Percentiles rank a stretch among this genome's conserved stretches.
Conservation (phyloP, 2,329 filamentous ascomycete genomes). For the Diaporthe eres region DNA sequence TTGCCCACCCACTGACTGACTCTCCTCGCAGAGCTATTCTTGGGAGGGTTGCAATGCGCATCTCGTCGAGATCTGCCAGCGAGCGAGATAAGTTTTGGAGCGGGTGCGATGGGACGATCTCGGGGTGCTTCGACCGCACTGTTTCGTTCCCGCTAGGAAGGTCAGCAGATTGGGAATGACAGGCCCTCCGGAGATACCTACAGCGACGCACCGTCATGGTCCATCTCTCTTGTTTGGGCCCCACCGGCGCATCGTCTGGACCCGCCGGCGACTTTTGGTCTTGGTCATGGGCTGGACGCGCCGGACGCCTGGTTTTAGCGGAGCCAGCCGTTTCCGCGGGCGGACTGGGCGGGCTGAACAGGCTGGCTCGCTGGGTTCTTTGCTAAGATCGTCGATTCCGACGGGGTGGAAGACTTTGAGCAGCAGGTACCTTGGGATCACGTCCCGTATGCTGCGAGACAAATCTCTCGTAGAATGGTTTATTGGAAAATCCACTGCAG, state of each 20-base stretch:
- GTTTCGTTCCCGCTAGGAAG: not conserved
- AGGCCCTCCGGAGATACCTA: slow-evolving; percentile 31
- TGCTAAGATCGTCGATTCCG: slow-evolving; percentile 9
- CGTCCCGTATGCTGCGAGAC: not conserved
- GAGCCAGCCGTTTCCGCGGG: slow-evolving; percentile 21
- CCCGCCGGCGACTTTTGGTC: not conserved
- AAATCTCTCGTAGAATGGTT: slow-evolving; percentile 3
- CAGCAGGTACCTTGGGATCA: not conserved
- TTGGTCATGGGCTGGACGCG: slow-evolving; percentile 1
- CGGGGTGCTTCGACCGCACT: not conserved
- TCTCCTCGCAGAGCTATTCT: slow-evolving; percentile 4
- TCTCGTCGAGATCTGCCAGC: slow-evolving; percentile 17
- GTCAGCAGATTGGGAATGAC: slow-evolving; percentile 20
- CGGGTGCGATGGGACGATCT: slow-evolving; percentile 25
- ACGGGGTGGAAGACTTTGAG: not conserved
- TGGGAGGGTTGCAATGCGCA: slow-evolving; percentile 15
- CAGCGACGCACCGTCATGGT: slow-evolving; percentile 15
- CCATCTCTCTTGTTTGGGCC: slow-evolving; percentile 5
- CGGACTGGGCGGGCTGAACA: slow-evolving; percentile 11
- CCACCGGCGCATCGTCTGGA: slow-evolving; percentile 1
- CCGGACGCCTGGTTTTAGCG: slow-evolving; percentile 16
- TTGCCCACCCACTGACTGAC: not conserved
- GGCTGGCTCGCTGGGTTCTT: not conserved
- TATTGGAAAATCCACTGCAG: not conserved
- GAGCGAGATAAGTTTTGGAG: slow-evolving; percentile 31